These are phyloP conservation scores for Hypoxylon sp. DNA, from an alignment of 2,329 filamentous ascomycete genomes.

Conservation along the genomic window DNA sequence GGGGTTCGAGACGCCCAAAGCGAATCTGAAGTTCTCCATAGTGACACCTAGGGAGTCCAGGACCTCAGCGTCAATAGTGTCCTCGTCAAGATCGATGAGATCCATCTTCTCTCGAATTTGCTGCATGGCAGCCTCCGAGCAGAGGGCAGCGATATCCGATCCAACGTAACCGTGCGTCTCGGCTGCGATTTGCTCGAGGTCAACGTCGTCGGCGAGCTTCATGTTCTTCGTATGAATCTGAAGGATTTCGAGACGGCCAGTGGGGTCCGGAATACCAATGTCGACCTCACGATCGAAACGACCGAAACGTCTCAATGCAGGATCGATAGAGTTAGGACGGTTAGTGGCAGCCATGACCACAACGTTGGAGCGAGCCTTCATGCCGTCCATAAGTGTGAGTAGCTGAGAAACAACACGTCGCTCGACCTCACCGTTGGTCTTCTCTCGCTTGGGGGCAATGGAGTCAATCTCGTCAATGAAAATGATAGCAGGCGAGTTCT, in stretches of 20 bases:
- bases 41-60: conserved; percentile 98
- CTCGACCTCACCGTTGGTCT: conserved; percentile 99
- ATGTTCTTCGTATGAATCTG: conserved; percentile 99
- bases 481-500: conserved; percentile 99
- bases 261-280: conserved; percentile 97
- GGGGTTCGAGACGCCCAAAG: conserved; percentile 97
- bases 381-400: conserved; percentile 96
- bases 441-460: conserved; percentile 98
- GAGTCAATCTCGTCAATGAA: conserved; percentile 99
- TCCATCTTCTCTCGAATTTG: conserved; percentile 99
- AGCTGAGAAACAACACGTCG: conserved; percentile 98
- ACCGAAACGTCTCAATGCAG: conserved; percentile 95
- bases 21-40: conserved; percentile 99
- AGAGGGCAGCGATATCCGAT: conserved; percentile 97
- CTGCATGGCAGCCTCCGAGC: conserved; percentile 99
- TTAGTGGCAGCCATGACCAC: conserved; percentile 99
- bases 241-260: conserved; percentile 97
- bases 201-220: conserved; percentile 97
- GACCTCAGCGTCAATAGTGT: conserved; percentile 98
- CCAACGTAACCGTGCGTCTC: conserved; percentile 99
- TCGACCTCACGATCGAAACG: conserved; percentile 99
- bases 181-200: conserved; percentile 94
- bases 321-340: conserved; percentile 98
- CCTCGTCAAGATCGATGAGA: conserved; percentile 97
- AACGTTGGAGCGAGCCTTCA: conserved; percentile 99